These are phyloP conservation scores for Daldinia sp. DNA, from an alignment of 2,329 filamentous ascomycete species.

Conservation along the genomic window DNA sequence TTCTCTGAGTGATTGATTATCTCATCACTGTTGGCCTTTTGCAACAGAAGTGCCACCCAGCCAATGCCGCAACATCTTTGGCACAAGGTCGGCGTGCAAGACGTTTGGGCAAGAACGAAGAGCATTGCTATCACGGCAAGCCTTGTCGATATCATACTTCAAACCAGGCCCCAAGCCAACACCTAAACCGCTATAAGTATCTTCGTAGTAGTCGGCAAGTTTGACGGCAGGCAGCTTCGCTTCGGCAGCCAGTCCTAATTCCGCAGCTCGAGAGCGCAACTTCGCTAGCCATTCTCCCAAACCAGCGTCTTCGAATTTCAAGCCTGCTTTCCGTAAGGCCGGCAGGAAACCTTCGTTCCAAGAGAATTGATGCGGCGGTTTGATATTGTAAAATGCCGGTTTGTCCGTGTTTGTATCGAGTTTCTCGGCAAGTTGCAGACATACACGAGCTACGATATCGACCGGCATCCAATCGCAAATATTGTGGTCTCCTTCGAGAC, in stretches of 20 bases:
- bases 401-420: slow-evolving; percentile 7
- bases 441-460: slow-evolving; percentile 43
- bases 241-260: slow-evolving; percentile 40
- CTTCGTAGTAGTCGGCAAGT: slow-evolving; percentile 41
- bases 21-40: neutral
- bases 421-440: slow-evolving; percentile 37
- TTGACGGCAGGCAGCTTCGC: slow-evolving; percentile 39
- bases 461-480: slow-evolving; percentile 47
- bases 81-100: slow-evolving; percentile 37
- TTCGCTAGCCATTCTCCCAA: slow-evolving; percentile 47
- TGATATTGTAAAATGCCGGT: slow-evolving; percentile 40
- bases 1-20: neutral
- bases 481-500: slow-evolving; percentile 36
- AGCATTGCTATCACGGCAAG: slow-evolving; percentile 38
- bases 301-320: slow-evolving; percentile 48
- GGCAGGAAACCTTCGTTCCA: slow-evolving; percentile 48
- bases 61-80: slow-evolving; percentile 43
- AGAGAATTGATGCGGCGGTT: slow-evolving; percentile 45
- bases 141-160: slow-evolving; percentile 34
- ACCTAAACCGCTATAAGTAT: slow-evolving; percentile 28
- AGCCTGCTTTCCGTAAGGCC: slow-evolving; percentile 42
- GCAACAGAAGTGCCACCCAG: slow-evolving; percentile 14
- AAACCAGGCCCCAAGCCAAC: slow-evolving; percentile 24
- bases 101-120: slow-evolving; percentile 39
- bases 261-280: slow-evolving; percentile 39